phyloP scores from a whole-genome alignment of 164 flowering plant species.

The Magnolia officinalis region DNA sequence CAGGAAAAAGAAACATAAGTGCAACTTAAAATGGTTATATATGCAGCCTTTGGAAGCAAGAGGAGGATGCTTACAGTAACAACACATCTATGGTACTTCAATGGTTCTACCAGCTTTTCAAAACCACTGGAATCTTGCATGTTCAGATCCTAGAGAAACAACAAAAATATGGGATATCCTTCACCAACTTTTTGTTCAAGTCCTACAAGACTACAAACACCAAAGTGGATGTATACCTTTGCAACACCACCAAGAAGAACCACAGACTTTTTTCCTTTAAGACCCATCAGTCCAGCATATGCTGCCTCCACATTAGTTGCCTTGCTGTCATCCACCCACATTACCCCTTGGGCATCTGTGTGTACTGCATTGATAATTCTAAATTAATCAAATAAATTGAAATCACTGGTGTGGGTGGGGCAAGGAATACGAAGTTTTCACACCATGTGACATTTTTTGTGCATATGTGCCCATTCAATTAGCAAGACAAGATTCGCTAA shows the following conservation, averaged over 20 bases:
- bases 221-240: conserved; percentile 26
- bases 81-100: conserved; percentile 32
- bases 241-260: conserved; percentile 49
- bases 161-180: neutral
- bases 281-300: conserved; percentile 38
- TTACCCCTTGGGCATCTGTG: conserved; percentile 30
- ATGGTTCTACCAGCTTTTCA: conserved; percentile 34
- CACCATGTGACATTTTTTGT: no score
- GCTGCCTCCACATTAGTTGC: conserved; percentile 52
- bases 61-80: conserved; percentile 30
- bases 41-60: neutral
- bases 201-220: neutral
- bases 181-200: neutral
- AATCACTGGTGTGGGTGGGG: no score
- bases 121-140: conserved; percentile 29
- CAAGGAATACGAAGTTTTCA: no score
- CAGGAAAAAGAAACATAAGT: neutral
- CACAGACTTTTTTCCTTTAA: conserved; percentile 34
- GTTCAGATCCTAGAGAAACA: conserved; percentile 18
- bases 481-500: no score
- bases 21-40: neutral
- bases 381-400: neutral
- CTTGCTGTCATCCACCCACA: conserved; percentile 54
- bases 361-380: conserved; percentile 26
- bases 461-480: no score